Conservation (phyloP, 805 yeast species). For the Wickerhamiella shivajii region DNA sequence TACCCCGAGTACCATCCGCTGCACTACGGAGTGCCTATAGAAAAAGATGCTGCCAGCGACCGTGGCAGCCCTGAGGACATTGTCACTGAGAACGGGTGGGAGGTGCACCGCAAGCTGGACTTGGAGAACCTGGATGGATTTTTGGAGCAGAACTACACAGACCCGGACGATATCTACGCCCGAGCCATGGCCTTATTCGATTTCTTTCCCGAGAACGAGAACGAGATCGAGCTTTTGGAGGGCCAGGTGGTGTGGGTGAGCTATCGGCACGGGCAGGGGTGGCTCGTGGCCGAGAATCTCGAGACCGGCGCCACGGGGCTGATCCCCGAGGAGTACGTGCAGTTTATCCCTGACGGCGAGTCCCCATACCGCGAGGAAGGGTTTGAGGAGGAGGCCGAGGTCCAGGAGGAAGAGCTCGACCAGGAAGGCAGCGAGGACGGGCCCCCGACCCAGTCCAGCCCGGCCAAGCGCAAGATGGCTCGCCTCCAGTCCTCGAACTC, state of each 20-base stretch:
- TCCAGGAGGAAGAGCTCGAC: too few relatives aligned
- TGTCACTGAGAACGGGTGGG: conserved; percentile 17
- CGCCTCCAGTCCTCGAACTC: too few relatives aligned
- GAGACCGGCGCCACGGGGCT: conserved; percentile 69
- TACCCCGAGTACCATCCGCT: conserved; percentile 56
- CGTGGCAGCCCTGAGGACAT: conserved; percentile 11
- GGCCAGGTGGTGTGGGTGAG: conserved; percentile 78
- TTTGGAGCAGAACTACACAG: conserved; percentile 4
- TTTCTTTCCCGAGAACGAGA: conserved; percentile 85
- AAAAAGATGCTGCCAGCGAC: conserved; percentile 20
- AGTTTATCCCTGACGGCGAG: conserved; percentile 26
- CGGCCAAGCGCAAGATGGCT: too few relatives aligned
- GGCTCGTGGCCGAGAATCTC: conserved; percentile 85
- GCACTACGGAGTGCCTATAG: conserved; percentile 40
- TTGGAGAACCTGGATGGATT: conserved; percentile 13
- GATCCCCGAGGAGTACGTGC: conserved; percentile 90
- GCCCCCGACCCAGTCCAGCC: too few relatives aligned
- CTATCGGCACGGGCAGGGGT: conserved; percentile 94
- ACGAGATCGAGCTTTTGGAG: conserved; percentile 62
- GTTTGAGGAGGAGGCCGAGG: conserved; percentile 12
- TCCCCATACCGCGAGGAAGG: conserved; percentile 9
- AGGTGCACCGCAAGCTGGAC: conserved; percentile 6
- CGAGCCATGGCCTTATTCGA: conserved; percentile 80
- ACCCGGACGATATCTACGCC: conserved; percentile 32
- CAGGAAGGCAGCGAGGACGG: too few relatives aligned